These are phyloP conservation scores for Hydrangea macrophylla DNA, from an alignment of 148 eudicot genomes.

Conservation along the genomic window DNA sequence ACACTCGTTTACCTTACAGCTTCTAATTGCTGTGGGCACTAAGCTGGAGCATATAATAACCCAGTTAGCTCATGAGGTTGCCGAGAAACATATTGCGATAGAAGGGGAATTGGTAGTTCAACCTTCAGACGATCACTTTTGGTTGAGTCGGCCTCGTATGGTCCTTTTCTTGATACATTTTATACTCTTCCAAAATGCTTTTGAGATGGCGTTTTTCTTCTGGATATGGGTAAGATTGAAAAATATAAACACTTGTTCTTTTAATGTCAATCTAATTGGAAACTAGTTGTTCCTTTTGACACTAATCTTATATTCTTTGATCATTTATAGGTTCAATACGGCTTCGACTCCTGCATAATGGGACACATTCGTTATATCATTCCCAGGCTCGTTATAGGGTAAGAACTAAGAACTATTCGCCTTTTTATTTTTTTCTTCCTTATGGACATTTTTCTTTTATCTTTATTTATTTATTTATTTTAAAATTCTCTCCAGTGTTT, in stretches of 20 bases:
- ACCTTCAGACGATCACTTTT: slow-evolving; percentile 70
- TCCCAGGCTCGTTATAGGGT: slow-evolving; percentile 69
- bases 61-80: slow-evolving; percentile 66
- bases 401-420: slow-evolving; percentile 6
- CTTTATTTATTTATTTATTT: too few species aligned
- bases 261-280: not conserved
- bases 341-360: slow-evolving; percentile 81
- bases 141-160: slow-evolving; percentile 63
- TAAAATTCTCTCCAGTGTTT: too few species aligned
- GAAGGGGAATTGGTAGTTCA: slow-evolving; percentile 56
- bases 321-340: slow-evolving; percentile 58
- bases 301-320: not conserved
- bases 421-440: not conserved
- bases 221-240: slow-evolving; percentile 56
- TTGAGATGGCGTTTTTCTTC: slow-evolving; percentile 72
- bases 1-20: slow-evolving; percentile 23
- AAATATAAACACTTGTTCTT: not conserved
- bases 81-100: slow-evolving; percentile 52
- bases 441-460: not conserved
- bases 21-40: slow-evolving; percentile 68
- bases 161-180: slow-evolving; percentile 60
- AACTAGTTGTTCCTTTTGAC: not conserved
- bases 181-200: slow-evolving; percentile 74
- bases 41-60: slow-evolving; percentile 70
- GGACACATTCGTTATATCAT: slow-evolving; percentile 51